Base-by-base conservation (phyloP, 169 alveolate genomes). In the Eimeria nieschulzi region DNA sequence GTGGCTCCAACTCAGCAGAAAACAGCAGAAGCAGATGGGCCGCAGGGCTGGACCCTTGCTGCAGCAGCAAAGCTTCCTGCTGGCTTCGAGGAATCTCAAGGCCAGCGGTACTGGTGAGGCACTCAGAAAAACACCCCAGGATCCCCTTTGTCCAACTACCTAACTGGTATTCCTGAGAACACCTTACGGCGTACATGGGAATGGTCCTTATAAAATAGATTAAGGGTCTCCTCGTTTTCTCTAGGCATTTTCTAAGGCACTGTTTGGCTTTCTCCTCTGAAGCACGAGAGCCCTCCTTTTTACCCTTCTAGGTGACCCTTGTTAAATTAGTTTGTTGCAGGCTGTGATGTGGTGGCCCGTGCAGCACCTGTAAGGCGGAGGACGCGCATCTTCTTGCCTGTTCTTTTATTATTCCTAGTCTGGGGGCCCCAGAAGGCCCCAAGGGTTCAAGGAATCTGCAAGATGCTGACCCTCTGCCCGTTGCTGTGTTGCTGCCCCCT, bases 361-460 rank as follows among this genome's bases (percentile, higher is more conserved):
- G 51, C 88, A 82, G 88, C 63, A 82, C 88, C 0, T 82, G 88
- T 17, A 82, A 82, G 64, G 88, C 88, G 33, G 88, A 82, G 88
- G 88, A 82, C 64, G 88, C 88, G 13, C 88, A 82, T 76, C 88
- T 82, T 10, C 54, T 82, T 66, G 88, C 88, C 39, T 82, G 88
- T 33, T 82, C 88, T 10, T 63, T 61, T 5, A 61, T 82, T 17
- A 26, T 82, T 56, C 88, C 76, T 33, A 59, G 46, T 19, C 26
- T 68, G 1, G 88, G 88, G n/a, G n/a, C 46, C 10, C 56, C 39
- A 23, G 88, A 54, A 26, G 39, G 51, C 19, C 9, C 10, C 8
- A 61, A 39, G 39, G 9, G 76, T 59, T 33, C 88, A 54, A 82
- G 78, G 61, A 59, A 73, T 19, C 51, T 82, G 56, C 76, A 82